phyloP scores from a whole-genome alignment of 768 basidiomycete genomes.

The Lactarius evosmus region DNA sequence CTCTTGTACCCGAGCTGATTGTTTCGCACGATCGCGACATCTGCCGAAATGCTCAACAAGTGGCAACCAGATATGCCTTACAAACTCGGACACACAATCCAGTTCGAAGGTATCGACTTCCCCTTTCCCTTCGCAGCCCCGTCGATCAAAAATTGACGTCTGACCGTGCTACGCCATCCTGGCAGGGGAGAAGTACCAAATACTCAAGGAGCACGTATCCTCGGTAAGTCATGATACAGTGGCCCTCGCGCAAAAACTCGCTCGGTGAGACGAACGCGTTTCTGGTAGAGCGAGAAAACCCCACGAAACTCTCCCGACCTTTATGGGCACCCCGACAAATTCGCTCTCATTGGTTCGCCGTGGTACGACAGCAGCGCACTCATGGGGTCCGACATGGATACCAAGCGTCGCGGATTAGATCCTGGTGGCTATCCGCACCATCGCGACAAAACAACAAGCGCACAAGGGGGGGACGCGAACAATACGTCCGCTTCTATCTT shows the following conservation, averaged over 20 bases:
- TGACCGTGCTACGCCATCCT: neutral
- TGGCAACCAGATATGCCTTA: neutral
- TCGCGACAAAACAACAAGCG: neutral
- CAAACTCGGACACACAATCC: neutral
- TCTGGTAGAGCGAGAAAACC: neutral
- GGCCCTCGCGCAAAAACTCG: neutral
- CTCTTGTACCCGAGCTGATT: neutral
- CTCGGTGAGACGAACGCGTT: neutral
- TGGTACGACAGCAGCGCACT: neutral
- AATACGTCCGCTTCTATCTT: neutral
- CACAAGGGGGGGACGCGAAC: neutral
- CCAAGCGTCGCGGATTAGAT: neutral
- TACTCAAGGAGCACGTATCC: conserved; percentile 6
- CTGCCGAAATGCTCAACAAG: neutral
- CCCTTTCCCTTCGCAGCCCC: neutral
- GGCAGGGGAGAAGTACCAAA: neutral
- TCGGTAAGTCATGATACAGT: neutral
- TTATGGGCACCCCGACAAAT: neutral
- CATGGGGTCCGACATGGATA: neutral
- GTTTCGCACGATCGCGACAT: neutral
- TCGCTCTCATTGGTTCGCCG: neutral
- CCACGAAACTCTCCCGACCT: neutral
- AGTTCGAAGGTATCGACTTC: conserved; percentile 4
- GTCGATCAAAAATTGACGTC: neutral
- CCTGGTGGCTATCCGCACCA: neutral